phyloP scores from a whole-genome alignment of 129 eudicot genomes.

The Ambrosia trifida region DNA sequence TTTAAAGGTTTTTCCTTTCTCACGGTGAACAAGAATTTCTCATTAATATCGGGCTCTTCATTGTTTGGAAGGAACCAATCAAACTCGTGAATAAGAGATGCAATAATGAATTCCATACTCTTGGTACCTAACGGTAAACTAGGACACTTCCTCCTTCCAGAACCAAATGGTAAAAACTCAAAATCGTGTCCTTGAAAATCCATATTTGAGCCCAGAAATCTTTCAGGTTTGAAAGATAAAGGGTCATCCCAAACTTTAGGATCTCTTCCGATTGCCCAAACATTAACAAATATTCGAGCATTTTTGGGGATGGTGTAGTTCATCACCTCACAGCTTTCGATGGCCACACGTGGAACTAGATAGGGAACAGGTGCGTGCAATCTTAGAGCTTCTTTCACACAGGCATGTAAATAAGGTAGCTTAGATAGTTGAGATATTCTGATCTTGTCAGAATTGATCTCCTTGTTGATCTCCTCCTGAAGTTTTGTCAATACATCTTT shows the following conservation, averaged over 20 bases:
- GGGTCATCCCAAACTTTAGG: slow-evolving; percentile 34
- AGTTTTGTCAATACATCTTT: background rate
- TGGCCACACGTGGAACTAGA: slow-evolving; percentile 25
- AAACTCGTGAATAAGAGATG: slow-evolving; percentile 29
- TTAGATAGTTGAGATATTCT: background rate
- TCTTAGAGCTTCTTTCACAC: slow-evolving; percentile 24
- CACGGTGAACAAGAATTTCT: slow-evolving; percentile 15
- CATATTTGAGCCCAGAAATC: background rate
- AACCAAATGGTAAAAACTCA: slow-evolving; percentile 30
- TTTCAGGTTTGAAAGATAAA: slow-evolving; percentile 1
- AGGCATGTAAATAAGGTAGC: slow-evolving; percentile 23
- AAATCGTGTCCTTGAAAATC: slow-evolving; percentile 1
- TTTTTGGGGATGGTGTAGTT: slow-evolving; percentile 36
- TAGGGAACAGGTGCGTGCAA: slow-evolving; percentile 28
- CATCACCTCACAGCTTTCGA: slow-evolving; percentile 28
- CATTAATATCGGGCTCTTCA: slow-evolving; percentile 35
- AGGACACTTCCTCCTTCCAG: slow-evolving; percentile 38
- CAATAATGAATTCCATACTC: slow-evolving; percentile 20
- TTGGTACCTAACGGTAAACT: slow-evolving; percentile 25
- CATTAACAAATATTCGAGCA: slow-evolving; percentile 24
- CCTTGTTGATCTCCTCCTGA: background rate
- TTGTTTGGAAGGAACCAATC: slow-evolving; percentile 30
- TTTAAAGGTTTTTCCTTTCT: slow-evolving; percentile 21
- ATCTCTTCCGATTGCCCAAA: slow-evolving; percentile 40
- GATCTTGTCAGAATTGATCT: background rate